Percentiles rank a stretch among this genome's conserved stretches.
These are phyloP conservation scores for Hypoxylon sp. DNA, from an alignment of 2,329 filamentous ascomycete genomes.

Conservation along the genomic window DNA sequence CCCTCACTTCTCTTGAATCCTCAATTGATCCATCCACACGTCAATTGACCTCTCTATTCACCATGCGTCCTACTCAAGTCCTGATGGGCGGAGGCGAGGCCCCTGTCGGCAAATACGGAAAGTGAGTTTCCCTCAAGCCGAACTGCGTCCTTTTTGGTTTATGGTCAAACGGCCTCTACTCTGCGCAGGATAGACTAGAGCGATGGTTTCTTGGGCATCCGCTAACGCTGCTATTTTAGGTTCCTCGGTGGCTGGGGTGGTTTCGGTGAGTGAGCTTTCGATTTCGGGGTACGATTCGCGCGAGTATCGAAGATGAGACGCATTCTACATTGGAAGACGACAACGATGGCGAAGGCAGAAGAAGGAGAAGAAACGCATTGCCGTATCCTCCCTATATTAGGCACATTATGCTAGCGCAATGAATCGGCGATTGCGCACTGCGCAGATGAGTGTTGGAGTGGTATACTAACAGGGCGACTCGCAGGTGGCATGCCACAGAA, in stretches of 20 bases:
- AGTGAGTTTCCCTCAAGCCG: constrained; percentile 56
- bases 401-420: background rate
- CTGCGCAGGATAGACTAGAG: background rate
- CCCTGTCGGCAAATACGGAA: constrained; percentile 61
- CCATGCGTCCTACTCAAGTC: constrained; percentile 64
- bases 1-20: constrained; percentile 27
- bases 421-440: background rate
- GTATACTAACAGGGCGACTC: constrained; percentile 43
- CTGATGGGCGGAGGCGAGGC: constrained; percentile 59
- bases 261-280: constrained; percentile 72
- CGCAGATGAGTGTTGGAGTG: constrained; percentile 8
- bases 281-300: constrained; percentile 5
- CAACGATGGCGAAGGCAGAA: background rate
- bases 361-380: background rate
- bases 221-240: constrained; percentile 61
- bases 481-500: constrained; percentile 72
- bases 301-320: constrained; percentile 1
- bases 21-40: constrained; percentile 52
- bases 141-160: constrained; percentile 54
- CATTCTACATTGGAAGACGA: background rate
- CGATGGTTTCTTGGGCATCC: constrained; percentile 6
- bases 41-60: constrained; percentile 52
- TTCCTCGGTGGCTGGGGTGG: constrained; percentile 82
- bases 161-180: background rate
- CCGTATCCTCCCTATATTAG: background rate